Percentiles rank a stretch among this genome's conserved stretches.
Conservation (phyloP, 768 basidiomycete species). For the Leucosporidium yakuticum region DNA sequence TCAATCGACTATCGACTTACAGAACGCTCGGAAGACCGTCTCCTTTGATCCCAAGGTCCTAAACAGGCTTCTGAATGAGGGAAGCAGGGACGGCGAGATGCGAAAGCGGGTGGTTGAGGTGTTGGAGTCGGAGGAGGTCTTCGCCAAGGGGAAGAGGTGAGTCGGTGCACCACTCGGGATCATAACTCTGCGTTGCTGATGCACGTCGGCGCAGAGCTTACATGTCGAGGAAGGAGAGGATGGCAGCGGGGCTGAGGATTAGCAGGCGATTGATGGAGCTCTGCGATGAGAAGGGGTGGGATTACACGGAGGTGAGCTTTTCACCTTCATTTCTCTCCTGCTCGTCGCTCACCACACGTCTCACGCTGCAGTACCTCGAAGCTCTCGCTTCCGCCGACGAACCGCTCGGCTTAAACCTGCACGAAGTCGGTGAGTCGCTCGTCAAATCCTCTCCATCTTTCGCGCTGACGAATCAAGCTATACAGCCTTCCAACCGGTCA, state of each 20-base stretch:
- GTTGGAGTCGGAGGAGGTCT: slow-evolving; percentile 4
- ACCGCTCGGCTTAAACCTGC: slow-evolving; percentile 50
- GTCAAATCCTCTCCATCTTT: neutral
- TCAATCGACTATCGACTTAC: slow-evolving; percentile 16
- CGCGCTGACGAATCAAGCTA: slow-evolving; percentile 39
- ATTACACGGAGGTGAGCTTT: slow-evolving; percentile 11
- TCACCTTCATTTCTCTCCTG: neutral
- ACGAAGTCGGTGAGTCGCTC: slow-evolving; percentile 36
- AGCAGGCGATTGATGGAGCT: slow-evolving; percentile 58
- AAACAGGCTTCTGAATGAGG: slow-evolving; percentile 2
- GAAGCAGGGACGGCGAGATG: neutral
- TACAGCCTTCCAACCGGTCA: slow-evolving; percentile 60
- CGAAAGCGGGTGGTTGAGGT: slow-evolving; percentile 7
- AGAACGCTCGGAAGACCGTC: slow-evolving; percentile 2
- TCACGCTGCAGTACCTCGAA: slow-evolving; percentile 42
- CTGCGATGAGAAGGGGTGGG: slow-evolving; percentile 48
- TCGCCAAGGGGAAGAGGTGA: slow-evolving; percentile 22
- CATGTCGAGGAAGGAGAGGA: slow-evolving; percentile 53
- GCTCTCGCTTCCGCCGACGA: slow-evolving; percentile 56
- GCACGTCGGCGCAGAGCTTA: neutral
- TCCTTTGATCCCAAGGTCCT: slow-evolving; percentile 11
- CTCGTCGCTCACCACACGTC: neutral
- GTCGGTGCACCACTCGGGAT: no score
- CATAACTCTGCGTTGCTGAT: no score
- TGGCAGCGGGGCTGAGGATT: slow-evolving; percentile 54